Evolutionary conservation across 805 yeast species (phyloP).

Genomic region (Candida ficus): DNA sequence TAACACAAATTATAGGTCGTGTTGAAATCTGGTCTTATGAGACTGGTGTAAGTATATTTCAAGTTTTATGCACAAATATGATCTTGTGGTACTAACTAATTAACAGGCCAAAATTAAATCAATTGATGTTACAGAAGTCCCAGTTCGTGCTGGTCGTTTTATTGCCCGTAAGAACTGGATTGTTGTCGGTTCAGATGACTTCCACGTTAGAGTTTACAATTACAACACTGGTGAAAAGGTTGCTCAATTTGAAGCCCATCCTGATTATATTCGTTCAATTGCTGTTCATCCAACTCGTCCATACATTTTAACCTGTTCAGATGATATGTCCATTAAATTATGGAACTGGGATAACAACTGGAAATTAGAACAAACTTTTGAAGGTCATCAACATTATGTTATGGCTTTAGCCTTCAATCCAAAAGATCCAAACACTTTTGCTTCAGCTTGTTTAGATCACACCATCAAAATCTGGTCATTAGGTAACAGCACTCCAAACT

Average conservation of each 20-base stretch:
- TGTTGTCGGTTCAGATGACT: conserved; percentile 93
- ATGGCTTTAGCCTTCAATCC: conserved; percentile 96
- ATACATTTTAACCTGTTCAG: conserved; percentile 81
- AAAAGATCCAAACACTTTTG: conserved; percentile 95
- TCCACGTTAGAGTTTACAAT: conserved; percentile 88
- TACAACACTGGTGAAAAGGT: conserved; percentile 94
- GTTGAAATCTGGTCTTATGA: conserved; percentile 94
- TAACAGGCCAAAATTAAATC: conserved; percentile 65
- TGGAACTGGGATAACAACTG: conserved; percentile 98
- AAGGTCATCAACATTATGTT: conserved; percentile 93
- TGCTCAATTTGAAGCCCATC: conserved; percentile 95
- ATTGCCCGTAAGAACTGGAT: conserved; percentile 97
- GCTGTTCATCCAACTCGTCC: conserved; percentile 95
- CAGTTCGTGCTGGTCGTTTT: conserved; percentile 93
- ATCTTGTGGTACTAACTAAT: conserved; percentile 6
- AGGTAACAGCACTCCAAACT: conserved; percentile 83
- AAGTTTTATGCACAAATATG: background rate
- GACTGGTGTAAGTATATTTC: conserved; percentile 40
- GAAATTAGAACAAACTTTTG: conserved; percentile 85
- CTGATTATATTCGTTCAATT: conserved; percentile 89
- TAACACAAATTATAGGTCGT: conserved; percentile 24
- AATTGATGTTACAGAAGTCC: conserved; percentile 92
- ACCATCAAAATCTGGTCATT: conserved; percentile 96
- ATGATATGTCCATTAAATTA: conserved; percentile 84
- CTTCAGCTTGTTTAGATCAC: conserved; percentile 93